Evolutionary conservation across 805 yeast species (phyloP), one percentile per base, ranked within the genome.

Genomic region (Starmerella kuoi): DNA sequence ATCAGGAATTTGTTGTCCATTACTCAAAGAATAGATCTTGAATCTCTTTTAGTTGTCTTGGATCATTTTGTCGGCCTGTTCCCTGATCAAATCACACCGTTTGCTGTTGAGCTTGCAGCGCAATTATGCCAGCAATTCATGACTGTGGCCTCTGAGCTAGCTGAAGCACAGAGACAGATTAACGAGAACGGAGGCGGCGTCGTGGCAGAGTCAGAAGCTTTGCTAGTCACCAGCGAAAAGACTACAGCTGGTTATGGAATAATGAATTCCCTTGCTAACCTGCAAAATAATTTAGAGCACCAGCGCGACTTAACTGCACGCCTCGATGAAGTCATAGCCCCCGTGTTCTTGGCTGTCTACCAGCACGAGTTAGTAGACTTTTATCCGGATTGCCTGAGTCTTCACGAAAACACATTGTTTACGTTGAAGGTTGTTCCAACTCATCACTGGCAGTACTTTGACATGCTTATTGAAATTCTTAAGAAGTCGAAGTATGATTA

Each of bases 31-130:
- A 75, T 87, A 50, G 98, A 88, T 55, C 76, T 80, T 44, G 98
- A 91, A 56, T 73, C 86, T 2, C 71, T 91, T 23, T 76, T 94
- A 19, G 81, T 79, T 20, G 95, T 88, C 5, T 85, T 88, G 79
- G 97, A 88, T 66, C 95, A 87, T 54, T 79, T 91, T 58, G 96
- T 88, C 24, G 95, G 87, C 56, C 75, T 73, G 45, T 91, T 80
- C 61, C 72, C 94, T 4, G 82, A 78, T 50, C 93, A 88, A 61
- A 68, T 88, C 52, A 91, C 86, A 47, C 97, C 98, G 15, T 88
- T 83, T 60, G 88, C 94, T 30, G 67, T 75, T n/a, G 79, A 79
- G 44, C 61, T 81, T 42, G 74, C 76, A 58, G 62, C 51, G 21
- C 65, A 65, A 47, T 47, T 67, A 52, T 77, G 78, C 14, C 74